phyloP scores from a whole-genome alignment of 805 yeast species.

The Ogataea philodendri region DNA sequence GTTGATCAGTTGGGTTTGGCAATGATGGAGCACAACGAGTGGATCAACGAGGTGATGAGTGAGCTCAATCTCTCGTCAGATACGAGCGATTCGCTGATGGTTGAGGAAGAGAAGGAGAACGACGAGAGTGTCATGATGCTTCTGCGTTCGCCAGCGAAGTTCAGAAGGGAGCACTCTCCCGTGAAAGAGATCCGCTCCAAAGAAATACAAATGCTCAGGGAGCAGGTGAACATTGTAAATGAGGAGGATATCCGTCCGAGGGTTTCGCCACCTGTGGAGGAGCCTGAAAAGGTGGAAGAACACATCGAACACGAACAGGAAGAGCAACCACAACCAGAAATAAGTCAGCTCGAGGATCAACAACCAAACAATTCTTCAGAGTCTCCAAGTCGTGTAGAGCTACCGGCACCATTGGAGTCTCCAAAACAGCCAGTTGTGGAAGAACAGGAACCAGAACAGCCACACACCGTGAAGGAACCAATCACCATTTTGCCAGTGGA shows the following conservation, averaged over 20 bases:
- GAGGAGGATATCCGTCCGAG: not conserved
- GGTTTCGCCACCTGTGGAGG: no score
- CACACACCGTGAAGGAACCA: not conserved
- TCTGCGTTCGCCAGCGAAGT: slow-evolving; percentile 27
- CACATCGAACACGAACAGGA: no score
- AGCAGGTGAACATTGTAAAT: slow-evolving; percentile 17
- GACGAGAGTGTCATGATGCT: slow-evolving; percentile 17
- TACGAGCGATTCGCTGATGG: slow-evolving; percentile 13
- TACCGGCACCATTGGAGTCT: not conserved
- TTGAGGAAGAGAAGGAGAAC: slow-evolving; percentile 7
- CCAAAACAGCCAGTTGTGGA: not conserved
- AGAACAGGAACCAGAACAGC: not conserved
- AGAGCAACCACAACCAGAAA: no score
- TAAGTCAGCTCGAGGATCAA: no score
- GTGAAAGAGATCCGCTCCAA: slow-evolving; percentile 16
- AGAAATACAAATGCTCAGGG: slow-evolving; percentile 20
- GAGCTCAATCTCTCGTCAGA: slow-evolving; percentile 20
- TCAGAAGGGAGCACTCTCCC: slow-evolving; percentile 21
- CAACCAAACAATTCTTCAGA: no score
- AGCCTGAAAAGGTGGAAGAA: not conserved
- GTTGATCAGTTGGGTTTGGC: slow-evolving; percentile 26
- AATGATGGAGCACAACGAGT: slow-evolving; percentile 28
- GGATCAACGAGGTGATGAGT: slow-evolving; percentile 31
- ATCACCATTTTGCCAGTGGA: not conserved
- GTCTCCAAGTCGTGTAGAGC: no score